A percentile compares a stretch with the other conserved stretches of the same genome.
phyloP scores from a whole-genome alignment of 805 yeast genomes.

The Candida andamanensis region DNA sequence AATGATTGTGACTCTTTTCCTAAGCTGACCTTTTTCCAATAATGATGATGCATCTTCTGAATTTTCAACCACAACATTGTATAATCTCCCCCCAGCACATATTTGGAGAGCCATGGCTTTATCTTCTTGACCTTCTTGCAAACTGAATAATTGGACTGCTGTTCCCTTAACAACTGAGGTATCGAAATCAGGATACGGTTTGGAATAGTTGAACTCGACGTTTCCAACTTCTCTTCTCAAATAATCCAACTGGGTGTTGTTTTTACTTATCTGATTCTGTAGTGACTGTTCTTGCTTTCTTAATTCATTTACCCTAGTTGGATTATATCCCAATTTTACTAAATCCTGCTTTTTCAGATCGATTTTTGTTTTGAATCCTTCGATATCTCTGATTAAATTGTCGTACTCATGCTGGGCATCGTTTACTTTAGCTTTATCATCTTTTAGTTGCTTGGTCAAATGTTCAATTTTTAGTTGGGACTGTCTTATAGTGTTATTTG shows the following conservation, averaged over 20 bases:
- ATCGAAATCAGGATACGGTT: conserved; percentile 60
- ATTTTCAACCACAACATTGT: conserved; percentile 85
- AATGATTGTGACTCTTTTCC: conserved; percentile 82
- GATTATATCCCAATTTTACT: conserved; percentile 51
- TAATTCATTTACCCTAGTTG: conserved; percentile 38
- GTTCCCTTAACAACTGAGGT: conserved; percentile 71
- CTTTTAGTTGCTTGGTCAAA: conserved; percentile 46
- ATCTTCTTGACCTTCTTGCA: conserved; percentile 51
- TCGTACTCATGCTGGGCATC: conserved; percentile 51
- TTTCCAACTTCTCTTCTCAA: conserved; percentile 63
- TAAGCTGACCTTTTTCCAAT: conserved; percentile 70
- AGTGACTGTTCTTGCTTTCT: conserved; percentile 42
- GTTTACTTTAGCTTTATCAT: conserved; percentile 43
- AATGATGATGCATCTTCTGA: conserved; percentile 81
- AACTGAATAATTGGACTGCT: conserved; percentile 75
- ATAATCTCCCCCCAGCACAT: conserved; percentile 89
- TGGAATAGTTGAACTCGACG: conserved; percentile 68
- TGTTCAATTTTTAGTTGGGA: conserved; percentile 55
- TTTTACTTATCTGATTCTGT: conserved; percentile 38
- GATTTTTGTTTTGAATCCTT: conserved; percentile 34
- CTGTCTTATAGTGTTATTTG: conserved; percentile 54
- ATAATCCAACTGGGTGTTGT: conserved; percentile 46
- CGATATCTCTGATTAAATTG: conserved; percentile 38
- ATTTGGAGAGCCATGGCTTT: conserved; percentile 84
- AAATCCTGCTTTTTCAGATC: conserved; percentile 38